Evolutionary conservation across 73 alveolate species (phyloP).

Genomic region (Paramecium caudatum): DNA sequence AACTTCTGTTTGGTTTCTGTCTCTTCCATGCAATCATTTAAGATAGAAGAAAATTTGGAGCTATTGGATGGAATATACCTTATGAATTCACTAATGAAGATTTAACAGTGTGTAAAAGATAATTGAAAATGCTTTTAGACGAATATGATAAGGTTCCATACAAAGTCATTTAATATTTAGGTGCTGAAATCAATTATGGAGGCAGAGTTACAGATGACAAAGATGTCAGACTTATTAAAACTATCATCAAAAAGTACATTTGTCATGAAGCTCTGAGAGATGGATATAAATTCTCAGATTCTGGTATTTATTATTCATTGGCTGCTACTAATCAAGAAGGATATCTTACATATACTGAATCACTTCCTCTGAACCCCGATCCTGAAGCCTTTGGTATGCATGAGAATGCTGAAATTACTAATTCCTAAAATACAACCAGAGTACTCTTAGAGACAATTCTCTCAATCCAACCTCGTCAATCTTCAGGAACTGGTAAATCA

Average conservation of each 20-base stretch:
- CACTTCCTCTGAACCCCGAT: constrained; percentile 91
- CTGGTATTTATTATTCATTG: constrained; percentile 93
- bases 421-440: constrained; percentile 95
- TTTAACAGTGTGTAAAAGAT: constrained; percentile 94
- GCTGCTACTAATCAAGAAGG: constrained; percentile 92
- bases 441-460: constrained; percentile 90
- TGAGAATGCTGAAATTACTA: constrained; percentile 98
- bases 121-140: constrained; percentile 94
- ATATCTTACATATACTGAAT: constrained; percentile 89
- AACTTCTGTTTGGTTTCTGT: constrained; percentile 97
- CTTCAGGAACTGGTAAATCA: constrained; percentile 94
- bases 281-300: constrained; percentile 93
- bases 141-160: constrained; percentile 95
- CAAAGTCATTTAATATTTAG: constrained; percentile 93
- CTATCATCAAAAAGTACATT: constrained; percentile 93
- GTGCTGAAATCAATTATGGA: constrained; percentile 97
- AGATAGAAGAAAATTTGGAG: constrained; percentile 99
- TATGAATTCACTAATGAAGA: constrained; percentile 97
- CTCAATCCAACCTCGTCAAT: constrained; percentile 95
- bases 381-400: constrained; percentile 99
- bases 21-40: constrained; percentile 99
- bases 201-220: constrained; percentile 98
- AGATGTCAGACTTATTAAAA: constrained; percentile 94
- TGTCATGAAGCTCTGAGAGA: constrained; percentile 91
- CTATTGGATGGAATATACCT: constrained; percentile 98